Evolutionary conservation across 306 rosid genomes (phyloP), one percentile per base, ranked within the genome.

Genomic region (Astragalus glycyphyllos): DNA sequence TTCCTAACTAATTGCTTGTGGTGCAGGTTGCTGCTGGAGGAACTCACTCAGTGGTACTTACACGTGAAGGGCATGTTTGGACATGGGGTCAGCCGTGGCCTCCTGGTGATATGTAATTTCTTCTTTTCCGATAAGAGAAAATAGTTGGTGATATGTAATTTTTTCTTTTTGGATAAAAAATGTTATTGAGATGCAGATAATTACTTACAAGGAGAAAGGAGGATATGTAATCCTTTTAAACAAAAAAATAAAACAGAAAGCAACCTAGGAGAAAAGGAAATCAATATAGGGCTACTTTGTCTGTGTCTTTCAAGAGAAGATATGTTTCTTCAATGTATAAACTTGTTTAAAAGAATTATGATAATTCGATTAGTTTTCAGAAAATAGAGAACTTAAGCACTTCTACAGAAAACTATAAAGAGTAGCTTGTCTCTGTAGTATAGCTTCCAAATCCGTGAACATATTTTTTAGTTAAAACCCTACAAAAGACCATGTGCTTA

Each of bases 61-160:
- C 99, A 37, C 84, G 87, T 29, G 96, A 88, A 65, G 99, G 99
- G 44, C 93, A 91, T 53, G 97, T 95, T 61, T 95, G 99, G 99
- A 89, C 96, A 29, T 95, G 99, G 99, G 99, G 99, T 83, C 99
- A 95, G 69, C 99, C 97, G 10, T 95, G 99, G 99, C 99, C 99
- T 64, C 99, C 99, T 8, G 99, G 99, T 58, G 97, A 95, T 83
- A 95, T 95, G 99, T 95, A 89, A 58, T 4, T 37, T 47, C 31
- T 26, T 26, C 31, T 26, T 26, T 26, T 26, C 31, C 1, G 23
- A 20, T 20, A 20, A 20, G 2, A 20, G 23, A 20, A 20, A 20
- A n/a, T n/a, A n/a, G 23, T 20, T 20, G 23, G 23, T 20, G 23
- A 20, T 20, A 2, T 20, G 23, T 20, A 20, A 20, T 20, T 20